A percentile compares a stretch with the other conserved stretches of the same genome.
These are phyloP conservation scores for Xylaria bambusicola DNA, from an alignment of 495 filamentous ascomycete genomes.

Conservation along the genomic window DNA sequence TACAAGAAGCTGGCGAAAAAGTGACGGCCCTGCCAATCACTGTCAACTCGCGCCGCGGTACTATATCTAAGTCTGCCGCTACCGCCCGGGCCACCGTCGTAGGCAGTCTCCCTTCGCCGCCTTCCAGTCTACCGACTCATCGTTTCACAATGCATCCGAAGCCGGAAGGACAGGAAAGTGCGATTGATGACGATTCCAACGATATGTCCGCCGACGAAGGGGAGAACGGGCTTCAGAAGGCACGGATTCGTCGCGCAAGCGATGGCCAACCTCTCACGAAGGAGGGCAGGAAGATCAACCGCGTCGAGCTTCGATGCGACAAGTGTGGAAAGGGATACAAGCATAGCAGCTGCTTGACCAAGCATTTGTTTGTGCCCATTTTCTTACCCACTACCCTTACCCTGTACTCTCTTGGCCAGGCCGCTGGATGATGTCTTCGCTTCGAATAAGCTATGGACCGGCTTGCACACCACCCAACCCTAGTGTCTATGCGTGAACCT, in stretches of 20 bases:
- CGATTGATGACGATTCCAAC: slow-evolving; percentile 60
- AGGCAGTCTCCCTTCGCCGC: slow-evolving; percentile 60
- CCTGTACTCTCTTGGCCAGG: slow-evolving; percentile 39
- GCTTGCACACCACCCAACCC: slow-evolving; percentile 28
- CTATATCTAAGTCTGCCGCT: slow-evolving; percentile 47
- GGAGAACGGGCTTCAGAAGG: slow-evolving; percentile 62
- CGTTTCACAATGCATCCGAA: slow-evolving; percentile 43
- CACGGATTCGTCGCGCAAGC: slow-evolving; percentile 77
- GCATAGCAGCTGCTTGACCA: slow-evolving; percentile 99
- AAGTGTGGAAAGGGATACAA: slow-evolving; percentile 99
- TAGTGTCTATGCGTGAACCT: slow-evolving; percentile 34
- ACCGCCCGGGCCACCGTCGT: slow-evolving; percentile 46
- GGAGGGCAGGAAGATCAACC: slow-evolving; percentile 72
- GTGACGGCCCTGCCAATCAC: slow-evolving; percentile 54
- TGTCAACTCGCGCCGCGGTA: slow-evolving; percentile 50
- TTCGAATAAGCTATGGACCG: slow-evolving; percentile 27
- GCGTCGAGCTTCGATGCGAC: slow-evolving; percentile 89
- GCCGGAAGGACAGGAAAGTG: slow-evolving; percentile 52
- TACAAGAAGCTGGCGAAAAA: slow-evolving; percentile 62
- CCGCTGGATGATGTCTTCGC: slow-evolving; percentile 33
- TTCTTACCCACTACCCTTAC: slow-evolving; percentile 42
- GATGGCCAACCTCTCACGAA: slow-evolving; percentile 80
- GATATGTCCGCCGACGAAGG: slow-evolving; percentile 59
- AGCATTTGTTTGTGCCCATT: slow-evolving; percentile 97
- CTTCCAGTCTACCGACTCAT: slow-evolving; percentile 49